phyloP scores from a whole-genome alignment of 2,329 filamentous ascomycete species.

The Fusarium sp. region DNA sequence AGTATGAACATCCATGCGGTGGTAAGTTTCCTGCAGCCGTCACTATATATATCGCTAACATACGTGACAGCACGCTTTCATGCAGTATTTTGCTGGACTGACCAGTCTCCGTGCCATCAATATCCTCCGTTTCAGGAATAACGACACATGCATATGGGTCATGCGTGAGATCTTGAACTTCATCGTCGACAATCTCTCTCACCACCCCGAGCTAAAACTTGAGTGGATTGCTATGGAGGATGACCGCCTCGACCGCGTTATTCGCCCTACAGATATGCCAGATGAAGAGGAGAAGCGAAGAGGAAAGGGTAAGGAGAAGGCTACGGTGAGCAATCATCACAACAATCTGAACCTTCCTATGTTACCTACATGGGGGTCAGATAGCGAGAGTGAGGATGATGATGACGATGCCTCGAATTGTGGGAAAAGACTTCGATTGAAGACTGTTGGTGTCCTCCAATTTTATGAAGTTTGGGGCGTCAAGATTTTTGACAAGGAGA shows the following conservation, averaged over 20 bases:
- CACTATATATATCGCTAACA: constrained; percentile 16
- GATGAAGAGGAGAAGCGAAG: constrained; percentile 47
- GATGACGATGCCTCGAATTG: constrained; percentile 47
- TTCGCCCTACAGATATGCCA: constrained; percentile 53
- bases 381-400: constrained; percentile 51
- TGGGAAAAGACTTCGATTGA: constrained; percentile 50
- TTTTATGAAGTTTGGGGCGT: constrained; percentile 59
- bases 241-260: constrained; percentile 60
- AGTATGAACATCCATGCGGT: constrained; percentile 65
- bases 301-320: constrained; percentile 53
- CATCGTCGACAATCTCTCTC: constrained; percentile 66
- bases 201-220: constrained; percentile 65
- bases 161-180: constrained; percentile 68
- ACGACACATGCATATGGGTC: constrained; percentile 67
- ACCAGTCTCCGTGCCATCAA: constrained; percentile 65
- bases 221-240: constrained; percentile 69
- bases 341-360: constrained; percentile 42
- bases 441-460: constrained; percentile 52
- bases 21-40: constrained; percentile 54
- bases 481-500: constrained; percentile 69
- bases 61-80: constrained; percentile 62
- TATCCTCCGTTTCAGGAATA: constrained; percentile 64
- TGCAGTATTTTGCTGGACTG: constrained; percentile 63
- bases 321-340: constrained; percentile 22
- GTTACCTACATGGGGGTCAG: constrained; percentile 47